Evolutionary conservation across 768 basidiomycete genomes (phyloP), one percentile per base, ranked within the genome.

Genomic region (Leucocoprinus sp.): DNA sequence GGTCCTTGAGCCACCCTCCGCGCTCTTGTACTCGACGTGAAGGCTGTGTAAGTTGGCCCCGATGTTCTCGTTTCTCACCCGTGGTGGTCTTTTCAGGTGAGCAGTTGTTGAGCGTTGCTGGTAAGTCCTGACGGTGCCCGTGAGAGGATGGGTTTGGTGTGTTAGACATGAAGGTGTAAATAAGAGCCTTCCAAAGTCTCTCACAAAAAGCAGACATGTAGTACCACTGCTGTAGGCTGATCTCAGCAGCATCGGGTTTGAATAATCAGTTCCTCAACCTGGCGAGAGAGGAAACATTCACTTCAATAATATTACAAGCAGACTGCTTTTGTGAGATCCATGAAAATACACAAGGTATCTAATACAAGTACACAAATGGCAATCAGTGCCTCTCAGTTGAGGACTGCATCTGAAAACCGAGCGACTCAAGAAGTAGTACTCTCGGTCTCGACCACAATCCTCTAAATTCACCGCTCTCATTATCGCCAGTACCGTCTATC

Each of bases 91-190:
- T 21, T 21, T 17, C 24, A 3, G 35, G 21, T 4, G 31, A 7
- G n/a, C 8, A 4, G 9, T 31, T 8, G 9, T 18, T 8, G 0
- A 14, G 40, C 29, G 35, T 29, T 28, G 28, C 15, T 43, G 39
- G 18, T 26, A 45, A 17, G n/a, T 49, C 23, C 36, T 44, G 26
- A 44, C 43, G 14, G 43, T 42, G 33, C 43, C 43, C 19, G 34
- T 31, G 26, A 47, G 40, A 17, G 41, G 37, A 23, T 26, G 38
- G 14, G 8, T 39, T 12, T 31, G 31, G 14, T 31, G 14, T 5
- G n/a, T 8, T n/a, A 19, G 15, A 33, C 22, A 8, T 21, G 31
- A 4, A 5, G 11, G n/a, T 26, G 22, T 33, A 23, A 9, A 11
- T 4, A 31, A 31, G 5, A 5, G n/a, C 9, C 4, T 5, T 12